These are phyloP conservation scores for Paecilomyces formosus DNA, from an alignment of 2,329 filamentous ascomycete species.

Conservation along the genomic window DNA sequence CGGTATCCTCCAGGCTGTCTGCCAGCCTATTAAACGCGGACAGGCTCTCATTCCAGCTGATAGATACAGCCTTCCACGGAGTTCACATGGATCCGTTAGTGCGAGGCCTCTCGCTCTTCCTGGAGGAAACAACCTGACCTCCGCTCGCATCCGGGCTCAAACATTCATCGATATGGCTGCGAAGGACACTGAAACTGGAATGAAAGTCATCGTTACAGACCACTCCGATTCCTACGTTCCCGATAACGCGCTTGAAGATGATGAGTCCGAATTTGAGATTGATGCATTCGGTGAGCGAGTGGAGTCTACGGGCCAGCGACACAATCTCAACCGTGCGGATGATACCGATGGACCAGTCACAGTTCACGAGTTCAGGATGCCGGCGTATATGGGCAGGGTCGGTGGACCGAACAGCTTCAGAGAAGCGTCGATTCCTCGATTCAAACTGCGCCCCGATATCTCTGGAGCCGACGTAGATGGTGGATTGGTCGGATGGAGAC, in stretches of 20 bases:
- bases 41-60: conserved; percentile 33
- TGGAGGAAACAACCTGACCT: conserved; percentile 36
- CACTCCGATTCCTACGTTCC: conserved; percentile 31
- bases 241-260: conserved; percentile 22
- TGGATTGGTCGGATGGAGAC: conserved; percentile 38
- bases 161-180: conserved; percentile 37
- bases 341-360: conserved; percentile 24
- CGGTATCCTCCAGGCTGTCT: conserved; percentile 36
- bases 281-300: conserved; percentile 25
- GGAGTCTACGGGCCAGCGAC: conserved; percentile 13
- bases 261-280: conserved; percentile 21
- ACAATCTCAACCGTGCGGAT: conserved; percentile 10
- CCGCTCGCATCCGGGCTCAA: conserved; percentile 37
- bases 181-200: conserved; percentile 33
- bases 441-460: conserved; percentile 36
- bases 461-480: conserved; percentile 35
- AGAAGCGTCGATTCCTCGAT: conserved; percentile 28
- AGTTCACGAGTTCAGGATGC: conserved; percentile 35
- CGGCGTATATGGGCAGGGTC: conserved; percentile 34
- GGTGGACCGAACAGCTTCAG: conserved; percentile 15
- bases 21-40: conserved; percentile 30
- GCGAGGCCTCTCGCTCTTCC: conserved; percentile 34
- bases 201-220: conserved; percentile 35
- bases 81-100: conserved; percentile 35
- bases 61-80: conserved; percentile 33